Percentiles rank a stretch among this genome's conserved stretches.
phyloP scores from a whole-genome alignment of 169 alveolate genomes.

The Babesia caballi region DNA sequence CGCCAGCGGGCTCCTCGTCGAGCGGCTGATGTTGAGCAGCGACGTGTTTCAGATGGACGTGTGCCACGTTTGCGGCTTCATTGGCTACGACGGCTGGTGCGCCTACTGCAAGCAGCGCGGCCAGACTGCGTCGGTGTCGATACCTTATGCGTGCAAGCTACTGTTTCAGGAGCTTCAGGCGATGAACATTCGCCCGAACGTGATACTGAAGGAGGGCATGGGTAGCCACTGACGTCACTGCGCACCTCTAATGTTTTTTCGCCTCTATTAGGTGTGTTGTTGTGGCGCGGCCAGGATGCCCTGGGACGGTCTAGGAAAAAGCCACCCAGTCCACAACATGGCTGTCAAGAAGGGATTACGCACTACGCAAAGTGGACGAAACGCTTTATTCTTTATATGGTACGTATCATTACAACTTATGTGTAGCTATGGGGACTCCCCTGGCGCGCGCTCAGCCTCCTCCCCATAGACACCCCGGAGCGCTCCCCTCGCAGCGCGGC shows the following conservation, averaged over 20 bases:
- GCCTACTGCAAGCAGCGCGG: constrained; percentile 87
- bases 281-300: no score
- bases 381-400: no score
- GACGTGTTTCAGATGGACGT: constrained; percentile 95
- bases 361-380: no score
- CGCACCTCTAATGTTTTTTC: no score
- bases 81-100: constrained; percentile 93
- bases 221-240: not conserved
- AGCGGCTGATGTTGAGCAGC: constrained; percentile 95
- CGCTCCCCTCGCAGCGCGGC: no score
- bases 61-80: constrained; percentile 92
- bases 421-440: not conserved
- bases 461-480: constrained; percentile 4
- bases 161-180: constrained; percentile 89
- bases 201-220: constrained; percentile 53
- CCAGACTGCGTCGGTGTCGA: constrained; percentile 71
- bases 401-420: no score
- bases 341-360: no score
- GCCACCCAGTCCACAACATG: no score
- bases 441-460: not conserved
- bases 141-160: constrained; percentile 94
- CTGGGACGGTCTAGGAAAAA: no score
- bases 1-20: constrained; percentile 94
- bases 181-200: constrained; percentile 85
- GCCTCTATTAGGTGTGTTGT: no score